Evolutionary conservation across 176 grass and related monocot genomes (phyloP), one percentile per base, ranked within the genome.

Genomic region (Eragrostis nindensis): DNA sequence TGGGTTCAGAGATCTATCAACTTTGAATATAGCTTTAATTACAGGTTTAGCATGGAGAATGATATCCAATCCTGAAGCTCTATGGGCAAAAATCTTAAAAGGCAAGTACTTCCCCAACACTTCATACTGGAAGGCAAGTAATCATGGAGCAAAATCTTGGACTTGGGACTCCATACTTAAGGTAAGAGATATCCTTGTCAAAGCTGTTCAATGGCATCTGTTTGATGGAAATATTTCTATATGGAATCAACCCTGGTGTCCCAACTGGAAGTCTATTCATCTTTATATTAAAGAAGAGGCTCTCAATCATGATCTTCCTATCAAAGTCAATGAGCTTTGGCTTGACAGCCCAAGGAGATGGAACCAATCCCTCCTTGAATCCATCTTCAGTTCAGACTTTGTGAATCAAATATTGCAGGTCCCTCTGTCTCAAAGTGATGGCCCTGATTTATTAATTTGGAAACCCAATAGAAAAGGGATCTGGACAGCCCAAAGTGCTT

Each of bases 221-320:
- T 75, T 43, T 16, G 32, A 42, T 41, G 73, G 72, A 10, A 53
- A 72, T 26, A 9, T 61, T 60, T 61, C 54, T 5, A 61, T 76
- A 5, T 44, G 38, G 54, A 60, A 60, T 15, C 36, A 75, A 29
- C 54, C 14, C 7, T 75, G 73, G 52, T 41, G 19, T 7, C n/a
- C 72, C 3, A 5, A 5, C 11, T 75, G 54, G 53, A 17, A 5
- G 1, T 59, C 5, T 21, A 42, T 75, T 16, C n/a, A 60, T 18
- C 1, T 26, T 6, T 5, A 3, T 21, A 24, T 75, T 3, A 59
- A 39, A 15, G 36, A 42, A 0, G 36, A 42, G 6, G 21, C 72
- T 24, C 21, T 57, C 10, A 7, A 7, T 15, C 8, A 5, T 1
- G 15, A 4, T 14, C 52, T 59, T 25, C 53, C 19, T 41, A 7